These are phyloP conservation scores for Pythium rhizo-oryzae DNA, from an alignment of 352 stramenopile genomes.

Conservation along the genomic window DNA sequence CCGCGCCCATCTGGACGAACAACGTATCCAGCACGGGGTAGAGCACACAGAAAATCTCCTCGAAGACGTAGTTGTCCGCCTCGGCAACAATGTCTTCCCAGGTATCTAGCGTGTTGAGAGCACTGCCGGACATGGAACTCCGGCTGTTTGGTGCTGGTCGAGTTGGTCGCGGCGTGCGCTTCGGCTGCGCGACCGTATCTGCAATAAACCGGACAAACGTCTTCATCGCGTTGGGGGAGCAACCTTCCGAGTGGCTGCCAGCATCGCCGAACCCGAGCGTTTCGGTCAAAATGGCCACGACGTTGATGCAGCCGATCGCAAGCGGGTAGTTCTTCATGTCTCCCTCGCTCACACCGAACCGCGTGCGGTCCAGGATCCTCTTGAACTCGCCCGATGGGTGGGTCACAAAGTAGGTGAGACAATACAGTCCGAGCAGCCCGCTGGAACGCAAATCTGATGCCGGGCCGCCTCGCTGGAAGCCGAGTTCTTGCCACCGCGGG, in stretches of 20 bases:
- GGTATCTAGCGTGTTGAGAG: slow-evolving; percentile 47
- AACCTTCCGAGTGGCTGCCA: slow-evolving; percentile 75
- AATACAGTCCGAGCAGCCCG: slow-evolving; percentile 83
- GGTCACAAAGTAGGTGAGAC: slow-evolving; percentile 82
- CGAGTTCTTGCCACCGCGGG: slow-evolving; percentile 78
- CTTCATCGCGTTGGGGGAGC: slow-evolving; percentile 69
- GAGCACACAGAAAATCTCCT: slow-evolving; percentile 83
- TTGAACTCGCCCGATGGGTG: slow-evolving; percentile 65
- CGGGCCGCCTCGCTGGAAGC: slow-evolving; percentile 80
- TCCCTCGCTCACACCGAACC: slow-evolving; percentile 81
- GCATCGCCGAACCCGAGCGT: slow-evolving; percentile 78
- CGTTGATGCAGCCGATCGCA: slow-evolving; percentile 88
- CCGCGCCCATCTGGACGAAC: slow-evolving; percentile 87
- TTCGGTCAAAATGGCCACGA: slow-evolving; percentile 71
- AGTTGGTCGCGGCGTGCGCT: slow-evolving; percentile 13
- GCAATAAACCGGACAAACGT: slow-evolving; percentile 77
- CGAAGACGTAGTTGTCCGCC: slow-evolving; percentile 81
- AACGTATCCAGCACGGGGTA: slow-evolving; percentile 82
- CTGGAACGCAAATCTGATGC: slow-evolving; percentile 83
- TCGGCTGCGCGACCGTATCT: slow-evolving; percentile 38
- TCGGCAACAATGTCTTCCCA: slow-evolving; percentile 80
- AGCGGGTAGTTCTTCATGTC: slow-evolving; percentile 91
- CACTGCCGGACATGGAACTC: slow-evolving; percentile 36
- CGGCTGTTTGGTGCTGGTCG: background rate
- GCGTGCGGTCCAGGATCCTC: slow-evolving; percentile 72